phyloP scores from a whole-genome alignment of 768 basidiomycete species.

The Cystobasidium ongulense region DNA sequence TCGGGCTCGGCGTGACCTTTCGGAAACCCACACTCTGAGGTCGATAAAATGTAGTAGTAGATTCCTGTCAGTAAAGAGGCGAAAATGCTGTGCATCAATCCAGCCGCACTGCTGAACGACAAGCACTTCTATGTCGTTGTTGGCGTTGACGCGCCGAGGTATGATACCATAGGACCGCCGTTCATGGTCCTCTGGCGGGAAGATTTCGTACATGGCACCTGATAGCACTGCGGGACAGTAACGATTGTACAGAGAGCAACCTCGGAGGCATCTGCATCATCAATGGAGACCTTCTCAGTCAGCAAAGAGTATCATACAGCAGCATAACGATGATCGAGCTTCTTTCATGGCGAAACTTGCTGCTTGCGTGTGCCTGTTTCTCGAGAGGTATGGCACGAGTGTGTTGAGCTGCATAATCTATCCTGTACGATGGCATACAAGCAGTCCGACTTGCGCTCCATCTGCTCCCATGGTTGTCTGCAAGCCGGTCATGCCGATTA shows the following conservation, averaged over 20 bases:
- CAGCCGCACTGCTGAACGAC: conserved; percentile 18
- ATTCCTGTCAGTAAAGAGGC: not conserved
- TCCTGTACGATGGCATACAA: too few species aligned
- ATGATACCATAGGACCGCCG: conserved; percentile 29
- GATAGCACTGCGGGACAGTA: not conserved
- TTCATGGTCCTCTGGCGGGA: not conserved
- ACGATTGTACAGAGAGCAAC: not conserved
- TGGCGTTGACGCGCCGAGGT: not conserved
- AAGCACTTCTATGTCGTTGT: conserved; percentile 8
- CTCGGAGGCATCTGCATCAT: too few species aligned
- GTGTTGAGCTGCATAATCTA: too few species aligned
- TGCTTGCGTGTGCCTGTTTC: too few species aligned
- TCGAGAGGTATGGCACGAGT: too few species aligned
- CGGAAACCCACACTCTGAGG: conserved; percentile 22
- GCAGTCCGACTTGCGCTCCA: too few species aligned
- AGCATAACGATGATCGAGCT: too few species aligned
- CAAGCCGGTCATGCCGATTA: too few species aligned
- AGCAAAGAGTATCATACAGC: too few species aligned
- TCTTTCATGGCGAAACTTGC: too few species aligned
- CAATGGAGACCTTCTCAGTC: too few species aligned
- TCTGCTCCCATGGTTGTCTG: too few species aligned
- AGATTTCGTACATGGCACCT: not conserved
- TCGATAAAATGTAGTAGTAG: conserved; percentile 2
- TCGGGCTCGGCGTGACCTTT: conserved; percentile 11
- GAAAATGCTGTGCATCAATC: not conserved